Base-by-base conservation (phyloP, 2,329 filamentous ascomycete species). In the Sphaerostilbella broomeana region DNA sequence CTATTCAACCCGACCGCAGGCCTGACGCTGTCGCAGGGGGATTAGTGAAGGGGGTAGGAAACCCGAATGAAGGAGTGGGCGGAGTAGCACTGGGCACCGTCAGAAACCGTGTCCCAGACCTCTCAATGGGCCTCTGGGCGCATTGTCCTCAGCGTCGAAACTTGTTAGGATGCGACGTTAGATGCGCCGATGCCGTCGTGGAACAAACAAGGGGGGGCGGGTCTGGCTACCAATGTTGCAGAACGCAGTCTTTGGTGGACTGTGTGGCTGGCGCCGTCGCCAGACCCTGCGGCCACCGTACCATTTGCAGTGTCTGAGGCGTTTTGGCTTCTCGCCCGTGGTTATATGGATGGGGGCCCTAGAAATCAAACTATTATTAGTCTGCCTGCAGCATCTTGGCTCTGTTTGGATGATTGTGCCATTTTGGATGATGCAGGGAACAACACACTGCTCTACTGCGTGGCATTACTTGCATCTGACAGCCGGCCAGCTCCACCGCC, bases 201-300 rank as follows among this genome's bases (percentile, higher is more conserved):
- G 42, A 40, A 38, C 29, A 17, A 19, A 25, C 35, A 30, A 39
- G 41, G 41, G 41, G 36, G 30, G 35, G 41, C 41, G 41, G 41
- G 41, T 39, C 36, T 35, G 33, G 26, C 37, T 32, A 30, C 40
- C 33, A 29, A 26, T 43, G 37, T 40, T 37, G 42, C 32, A 38
- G 40, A 35, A 31, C 40, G 26, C 33, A 16, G 19, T 13, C 31
- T n/a, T n/a, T n/a, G n/a, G 40, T 35, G n/a, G 30, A 18, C n/a
- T 19, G 21, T 28, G 42, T 43, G 42, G 40, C 40, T 42, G 38
- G 40, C 30, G 21, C 40, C 40, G 20, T 42, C 35, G 35, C 25
- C 35, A 29, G 30, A 30, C 26, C 19, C 20, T 31, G 38, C 26
- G n/a, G 11, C 12, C 27, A 29, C n/a, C n/a, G n/a, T n/a, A n/a